phyloP scores from a whole-genome alignment of 2,329 filamentous ascomycete genomes.

The Fusarium luffae region DNA sequence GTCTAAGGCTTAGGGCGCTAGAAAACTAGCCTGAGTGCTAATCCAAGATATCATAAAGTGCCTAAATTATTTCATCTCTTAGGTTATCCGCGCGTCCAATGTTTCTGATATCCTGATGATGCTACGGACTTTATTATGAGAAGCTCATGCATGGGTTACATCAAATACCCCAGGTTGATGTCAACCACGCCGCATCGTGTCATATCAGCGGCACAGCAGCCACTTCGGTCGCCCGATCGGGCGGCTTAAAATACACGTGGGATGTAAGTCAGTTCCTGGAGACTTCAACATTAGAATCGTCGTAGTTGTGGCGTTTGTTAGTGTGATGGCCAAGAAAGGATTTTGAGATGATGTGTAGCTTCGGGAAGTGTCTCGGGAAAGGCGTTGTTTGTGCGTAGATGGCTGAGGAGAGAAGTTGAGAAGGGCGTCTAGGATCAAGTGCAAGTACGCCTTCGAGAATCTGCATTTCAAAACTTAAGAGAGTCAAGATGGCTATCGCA shows the following conservation, averaged over 20 bases:
- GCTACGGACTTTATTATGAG: too few relatives aligned
- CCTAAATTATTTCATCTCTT: fast-evolving
- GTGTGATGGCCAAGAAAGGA: slow-evolving; percentile 2
- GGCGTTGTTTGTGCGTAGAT: too few relatives aligned
- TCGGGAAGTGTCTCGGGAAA: not conserved
- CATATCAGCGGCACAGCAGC: slow-evolving; percentile 9
- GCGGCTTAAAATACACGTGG: slow-evolving; percentile 34
- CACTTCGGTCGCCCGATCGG: slow-evolving; percentile 40
- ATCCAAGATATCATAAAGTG: not conserved
- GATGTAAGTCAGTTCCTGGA: slow-evolving; percentile 8
- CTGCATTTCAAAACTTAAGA: not conserved
- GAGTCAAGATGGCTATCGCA: not conserved
- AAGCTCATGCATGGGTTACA: not conserved
- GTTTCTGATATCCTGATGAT: too few relatives aligned
- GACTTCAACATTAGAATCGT: not conserved
- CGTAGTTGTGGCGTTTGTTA: slow-evolving; percentile 12
- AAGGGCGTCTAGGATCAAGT: too few relatives aligned
- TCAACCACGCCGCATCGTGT: not conserved
- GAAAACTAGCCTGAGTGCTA: not conserved
- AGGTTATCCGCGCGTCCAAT: not conserved
- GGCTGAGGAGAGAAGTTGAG: not conserved
- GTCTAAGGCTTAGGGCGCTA: too few relatives aligned
- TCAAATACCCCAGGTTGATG: not conserved
- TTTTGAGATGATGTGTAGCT: not conserved
- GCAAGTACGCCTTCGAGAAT: not conserved